A percentile compares a stretch with the other conserved stretches of the same genome.
These are phyloP conservation scores for Hypoxylon rickii DNA, from an alignment of 495 filamentous ascomycete genomes.

Conservation along the genomic window DNA sequence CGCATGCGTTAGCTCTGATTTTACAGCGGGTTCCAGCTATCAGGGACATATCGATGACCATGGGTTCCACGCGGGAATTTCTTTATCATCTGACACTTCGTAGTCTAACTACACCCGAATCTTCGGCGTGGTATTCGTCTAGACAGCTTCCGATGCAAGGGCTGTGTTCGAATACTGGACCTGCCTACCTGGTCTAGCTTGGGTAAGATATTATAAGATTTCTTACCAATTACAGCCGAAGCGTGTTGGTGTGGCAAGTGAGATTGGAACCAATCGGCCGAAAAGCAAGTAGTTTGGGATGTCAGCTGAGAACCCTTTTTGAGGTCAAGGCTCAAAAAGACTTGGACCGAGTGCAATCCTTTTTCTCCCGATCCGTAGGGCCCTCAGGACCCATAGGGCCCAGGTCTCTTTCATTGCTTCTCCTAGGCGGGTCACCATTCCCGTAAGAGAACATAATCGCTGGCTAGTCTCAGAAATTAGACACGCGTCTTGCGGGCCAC, in stretches of 20 bases:
- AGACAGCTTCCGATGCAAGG: background rate
- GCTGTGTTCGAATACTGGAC: background rate
- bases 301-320: background rate
- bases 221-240: background rate
- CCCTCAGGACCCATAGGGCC: too few relatives aligned
- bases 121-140: too few relatives aligned
- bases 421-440: too few relatives aligned
- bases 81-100: constrained; percentile 8
- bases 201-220: background rate
- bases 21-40: background rate
- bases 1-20: constrained; percentile 6
- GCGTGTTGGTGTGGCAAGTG: constrained; percentile 2
- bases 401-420: too few relatives aligned
- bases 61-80: background rate
- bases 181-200: background rate
- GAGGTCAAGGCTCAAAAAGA: too few relatives aligned
- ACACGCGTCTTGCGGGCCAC: too few relatives aligned
- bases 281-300: background rate
- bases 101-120: too few relatives aligned
- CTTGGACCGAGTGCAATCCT: too few relatives aligned
- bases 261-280: background rate
- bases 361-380: too few relatives aligned
- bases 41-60: background rate
- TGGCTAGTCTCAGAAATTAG: too few relatives aligned
- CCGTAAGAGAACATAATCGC: too few relatives aligned